Conservation (phyloP, 2,329 filamentous ascomycete genomes). For the Aspergillus fijiensis region DNA sequence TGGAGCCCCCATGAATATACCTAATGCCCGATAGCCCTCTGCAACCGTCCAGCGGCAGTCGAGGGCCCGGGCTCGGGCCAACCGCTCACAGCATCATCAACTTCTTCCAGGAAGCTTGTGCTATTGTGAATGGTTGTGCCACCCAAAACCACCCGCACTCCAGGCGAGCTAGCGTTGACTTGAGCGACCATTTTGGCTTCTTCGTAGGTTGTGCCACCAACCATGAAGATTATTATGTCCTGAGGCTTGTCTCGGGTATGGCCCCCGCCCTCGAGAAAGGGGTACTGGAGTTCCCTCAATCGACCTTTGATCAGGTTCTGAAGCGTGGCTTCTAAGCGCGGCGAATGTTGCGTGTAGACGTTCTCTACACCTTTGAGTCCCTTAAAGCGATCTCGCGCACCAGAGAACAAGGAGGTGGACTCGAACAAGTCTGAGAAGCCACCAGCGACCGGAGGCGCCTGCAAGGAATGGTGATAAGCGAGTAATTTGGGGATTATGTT, state of each 20-base stretch:
- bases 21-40: constrained; percentile 60
- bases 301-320: constrained; percentile 93
- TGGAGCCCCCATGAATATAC: background rate
- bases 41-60: constrained; percentile 62
- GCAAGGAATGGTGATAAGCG: constrained; percentile 81
- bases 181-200: constrained; percentile 96
- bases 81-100: constrained; percentile 79
- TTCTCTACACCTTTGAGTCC: constrained; percentile 97
- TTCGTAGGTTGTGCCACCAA: constrained; percentile 92
- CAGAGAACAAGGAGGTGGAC: constrained; percentile 84
- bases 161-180: constrained; percentile 86
- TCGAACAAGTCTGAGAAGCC: constrained; percentile 93
- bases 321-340: constrained; percentile 79
- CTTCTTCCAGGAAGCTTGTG: constrained; percentile 81
- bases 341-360: constrained; percentile 96
- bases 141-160: constrained; percentile 83
- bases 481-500: constrained; percentile 80
- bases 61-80: constrained; percentile 72
- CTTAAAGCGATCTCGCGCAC: constrained; percentile 83
- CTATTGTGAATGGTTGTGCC: constrained; percentile 89
- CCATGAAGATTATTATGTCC: constrained; percentile 91
- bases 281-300: constrained; percentile 81
- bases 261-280: constrained; percentile 85
- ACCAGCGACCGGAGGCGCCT: constrained; percentile 70
- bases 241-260: constrained; percentile 93